Base-by-base conservation (phyloP, 352 stramenopile genomes). In the Pelagophyceae sp. region DNA sequence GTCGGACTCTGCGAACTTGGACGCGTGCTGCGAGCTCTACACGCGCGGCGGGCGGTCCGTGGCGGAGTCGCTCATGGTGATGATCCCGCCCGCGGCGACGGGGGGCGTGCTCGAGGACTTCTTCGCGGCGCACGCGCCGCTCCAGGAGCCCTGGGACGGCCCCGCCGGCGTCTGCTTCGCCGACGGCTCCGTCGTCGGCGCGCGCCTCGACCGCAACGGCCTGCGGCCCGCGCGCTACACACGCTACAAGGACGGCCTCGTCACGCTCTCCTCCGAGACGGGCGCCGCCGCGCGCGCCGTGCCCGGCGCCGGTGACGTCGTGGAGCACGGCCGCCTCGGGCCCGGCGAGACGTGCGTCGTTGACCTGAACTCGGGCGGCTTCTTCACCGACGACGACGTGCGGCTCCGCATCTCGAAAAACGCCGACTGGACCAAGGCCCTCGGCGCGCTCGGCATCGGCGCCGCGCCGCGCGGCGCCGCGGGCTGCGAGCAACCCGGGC, bases 111-210 rank as follows among this genome's bases (percentile, higher is more conserved):
- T 38, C 31, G 86, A 90, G 77, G 92, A 96, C 80, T 98, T 98
- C 87, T 98, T 98, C 89, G 92, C 97, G 78, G 98, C 96, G 82
- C 93, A 98, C 81, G 91, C 91, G 71, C 87, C 91, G 40, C 85
- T 98, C 31, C 93, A 98, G 82, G 95, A 98, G 84, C 91, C 94
- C 25, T 98, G 95, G 95, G 95, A 98, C 83, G 95, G 95, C 38
- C 95, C 95, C 23, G 95, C 95, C 20, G 92, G 98, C 80, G 89
- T 98, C 76, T 92, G 96, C 0, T 98, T 96, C 81, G 96, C 90
- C 0, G 94, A 98, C 83, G 91, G 90, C 54, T 91, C 92, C 86
- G 93, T 91, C 76, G 95, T 98, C 82, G 95, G 94, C 51, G 95
- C 95, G 6, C 95, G 89, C 76, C 82, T 98, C 0, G 95, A 98